These are phyloP conservation scores for Lignosus rhinocerotis DNA, from an alignment of 1,284 basidiomycete genomes.

Conservation along the genomic window DNA sequence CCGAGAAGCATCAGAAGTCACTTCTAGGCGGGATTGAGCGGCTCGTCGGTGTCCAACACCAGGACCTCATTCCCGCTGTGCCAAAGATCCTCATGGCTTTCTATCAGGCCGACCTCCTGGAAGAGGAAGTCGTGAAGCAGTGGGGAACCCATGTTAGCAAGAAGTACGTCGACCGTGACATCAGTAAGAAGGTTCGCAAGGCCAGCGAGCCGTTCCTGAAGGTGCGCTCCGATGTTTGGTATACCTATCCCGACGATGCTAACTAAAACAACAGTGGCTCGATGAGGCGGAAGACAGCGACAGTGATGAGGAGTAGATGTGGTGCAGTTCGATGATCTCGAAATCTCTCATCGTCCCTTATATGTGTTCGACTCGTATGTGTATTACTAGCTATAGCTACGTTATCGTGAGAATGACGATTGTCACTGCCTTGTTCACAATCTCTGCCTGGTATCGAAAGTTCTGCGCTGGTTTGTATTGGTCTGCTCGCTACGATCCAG, in stretches of 20 bases:
- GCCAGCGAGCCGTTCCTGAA: constrained; percentile 94
- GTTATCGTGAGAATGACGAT: too few species aligned
- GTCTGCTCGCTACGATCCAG: too few species aligned
- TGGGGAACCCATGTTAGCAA: constrained; percentile 98
- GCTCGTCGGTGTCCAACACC: constrained; percentile 71
- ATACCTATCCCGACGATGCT: constrained; percentile 5
- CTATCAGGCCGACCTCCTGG: constrained; percentile 92
- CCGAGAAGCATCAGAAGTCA: constrained; percentile 95
- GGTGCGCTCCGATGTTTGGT: constrained; percentile 35
- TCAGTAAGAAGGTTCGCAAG: constrained; percentile 93
- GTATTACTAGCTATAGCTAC: too few species aligned
- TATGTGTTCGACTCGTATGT: too few species aligned
- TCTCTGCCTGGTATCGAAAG: too few species aligned
- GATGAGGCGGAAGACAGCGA: constrained; percentile 50
- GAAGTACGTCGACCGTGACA: constrained; percentile 97
- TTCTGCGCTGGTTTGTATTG: too few species aligned
- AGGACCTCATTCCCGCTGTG: constrained; percentile 65
- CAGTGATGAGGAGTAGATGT: constrained; percentile 29
- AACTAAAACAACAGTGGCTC: constrained; percentile 45
- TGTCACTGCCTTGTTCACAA: too few species aligned
- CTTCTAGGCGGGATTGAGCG: constrained; percentile 90
- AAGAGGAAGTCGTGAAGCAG: constrained; percentile 87
- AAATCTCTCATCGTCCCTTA: too few species aligned
- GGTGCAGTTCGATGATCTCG: neutral
- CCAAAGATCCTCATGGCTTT: constrained; percentile 95